A percentile compares a stretch with the other conserved stretches of the same genome.
These are phyloP conservation scores for Trichoderma endophyticum DNA, from an alignment of 2,329 filamentous ascomycete species.

Conservation along the genomic window DNA sequence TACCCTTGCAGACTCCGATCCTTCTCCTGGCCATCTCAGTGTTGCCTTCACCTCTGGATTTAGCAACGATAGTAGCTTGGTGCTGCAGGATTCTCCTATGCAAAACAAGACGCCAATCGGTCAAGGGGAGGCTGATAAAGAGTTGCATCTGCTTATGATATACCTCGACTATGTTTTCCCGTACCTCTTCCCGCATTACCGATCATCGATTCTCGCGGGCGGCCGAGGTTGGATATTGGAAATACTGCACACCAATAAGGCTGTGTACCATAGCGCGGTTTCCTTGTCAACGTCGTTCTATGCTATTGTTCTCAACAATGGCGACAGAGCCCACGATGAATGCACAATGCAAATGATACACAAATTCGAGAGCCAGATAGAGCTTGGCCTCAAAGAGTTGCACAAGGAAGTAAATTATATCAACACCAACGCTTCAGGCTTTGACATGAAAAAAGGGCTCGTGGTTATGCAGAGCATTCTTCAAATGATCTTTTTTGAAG, in stretches of 20 bases:
- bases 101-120: neutral
- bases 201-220: neutral
- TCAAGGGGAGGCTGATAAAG: neutral
- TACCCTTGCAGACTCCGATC: neutral
- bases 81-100: neutral
- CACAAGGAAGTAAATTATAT: neutral
- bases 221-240: neutral
- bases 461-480: neutral
- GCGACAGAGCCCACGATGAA: neutral
- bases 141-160: neutral
- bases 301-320: neutral
- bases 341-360: neutral
- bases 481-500: neutral
- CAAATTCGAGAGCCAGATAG: neutral
- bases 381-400: neutral
- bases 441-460: neutral
- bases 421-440: neutral
- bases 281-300: neutral
- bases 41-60: neutral
- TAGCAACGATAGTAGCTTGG: neutral
- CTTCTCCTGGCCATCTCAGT: neutral
- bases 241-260: neutral
- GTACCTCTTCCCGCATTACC: neutral
- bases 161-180: neutral
- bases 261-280: neutral